Conservation (phyloP, 2,329 filamentous ascomycete genomes). For the Microthyrium microscopicum region DNA sequence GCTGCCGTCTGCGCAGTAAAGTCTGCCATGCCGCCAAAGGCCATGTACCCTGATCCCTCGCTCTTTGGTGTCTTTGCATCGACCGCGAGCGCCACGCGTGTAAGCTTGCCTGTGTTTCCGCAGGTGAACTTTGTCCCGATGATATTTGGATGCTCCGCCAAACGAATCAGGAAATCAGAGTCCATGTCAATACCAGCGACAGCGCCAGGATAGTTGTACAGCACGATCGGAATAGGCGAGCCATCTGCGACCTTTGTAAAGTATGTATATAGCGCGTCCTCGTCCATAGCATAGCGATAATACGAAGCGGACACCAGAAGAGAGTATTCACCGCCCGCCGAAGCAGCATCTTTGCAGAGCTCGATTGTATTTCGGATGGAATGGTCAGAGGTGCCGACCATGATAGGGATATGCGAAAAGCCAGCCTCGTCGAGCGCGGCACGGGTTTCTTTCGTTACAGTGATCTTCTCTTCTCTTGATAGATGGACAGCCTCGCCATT, state of each 20-base stretch:
- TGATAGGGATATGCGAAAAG: slow-evolving; percentile 58
- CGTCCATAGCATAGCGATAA: slow-evolving; percentile 62
- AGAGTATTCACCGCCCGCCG: slow-evolving; percentile 62
- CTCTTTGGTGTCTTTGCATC: slow-evolving; percentile 49
- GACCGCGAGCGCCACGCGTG: slow-evolving; percentile 58
- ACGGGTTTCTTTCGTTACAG: slow-evolving; percentile 60
- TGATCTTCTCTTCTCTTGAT: slow-evolving; percentile 57
- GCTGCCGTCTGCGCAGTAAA: slow-evolving; percentile 71
- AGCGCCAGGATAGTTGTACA: slow-evolving; percentile 86
- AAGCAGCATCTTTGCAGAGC: slow-evolving; percentile 48
- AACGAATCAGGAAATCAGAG: slow-evolving; percentile 66
- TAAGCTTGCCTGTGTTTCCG: slow-evolving; percentile 78
- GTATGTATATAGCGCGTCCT: slow-evolving; percentile 56
- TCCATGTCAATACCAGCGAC: slow-evolving; percentile 81
- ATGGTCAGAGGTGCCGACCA: slow-evolving; percentile 67
- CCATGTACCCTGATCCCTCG: slow-evolving; percentile 47
- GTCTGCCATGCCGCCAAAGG: slow-evolving; percentile 75
- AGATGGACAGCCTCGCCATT: slow-evolving; percentile 84
- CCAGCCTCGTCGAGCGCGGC: slow-evolving; percentile 70
- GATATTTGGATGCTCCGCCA: slow-evolving; percentile 69
- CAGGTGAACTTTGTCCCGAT: slow-evolving; percentile 85
- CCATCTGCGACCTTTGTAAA: slow-evolving; percentile 59
- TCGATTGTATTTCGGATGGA: slow-evolving; percentile 68
- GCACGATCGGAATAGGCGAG: slow-evolving; percentile 59
- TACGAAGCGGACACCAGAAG: slow-evolving; percentile 70